Conservation (phyloP, 2,329 filamentous ascomycete species). For the Fusarium incarnatum region DNA sequence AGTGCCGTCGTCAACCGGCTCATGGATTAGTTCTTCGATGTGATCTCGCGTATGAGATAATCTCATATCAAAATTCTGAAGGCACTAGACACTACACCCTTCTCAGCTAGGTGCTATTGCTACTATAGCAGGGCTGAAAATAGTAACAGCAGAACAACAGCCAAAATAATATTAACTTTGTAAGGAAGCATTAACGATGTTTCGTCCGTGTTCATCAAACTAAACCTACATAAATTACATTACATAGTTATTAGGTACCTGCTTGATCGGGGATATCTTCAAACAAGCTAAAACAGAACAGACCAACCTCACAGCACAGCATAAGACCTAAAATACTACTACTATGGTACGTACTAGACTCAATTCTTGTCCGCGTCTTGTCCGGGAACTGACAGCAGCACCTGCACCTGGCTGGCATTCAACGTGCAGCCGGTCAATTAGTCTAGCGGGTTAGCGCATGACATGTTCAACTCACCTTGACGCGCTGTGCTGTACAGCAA, state of each 20-base stretch:
- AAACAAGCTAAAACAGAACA: constrained; percentile 29
- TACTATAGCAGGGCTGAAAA: constrained; percentile 35
- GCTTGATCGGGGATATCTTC: constrained; percentile 24
- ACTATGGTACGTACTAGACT: background rate
- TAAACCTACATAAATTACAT: constrained; percentile 3
- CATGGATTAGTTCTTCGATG: constrained; percentile 19
- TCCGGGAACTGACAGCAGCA: constrained; percentile 35
- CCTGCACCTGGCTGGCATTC: background rate
- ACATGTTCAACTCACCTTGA: constrained; percentile 20
- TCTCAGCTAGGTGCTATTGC: background rate
- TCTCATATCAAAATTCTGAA: constrained; percentile 17
- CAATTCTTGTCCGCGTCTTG: constrained; percentile 9
- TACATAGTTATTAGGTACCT: background rate
- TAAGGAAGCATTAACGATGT: constrained; percentile 1
- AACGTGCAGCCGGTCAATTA: constrained; percentile 39
- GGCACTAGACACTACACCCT: background rate
- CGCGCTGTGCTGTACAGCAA: background rate
- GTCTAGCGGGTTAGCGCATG: constrained; percentile 36
- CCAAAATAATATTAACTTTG: background rate
- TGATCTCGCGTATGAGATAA: constrained; percentile 39
- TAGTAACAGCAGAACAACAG: constrained; percentile 19
- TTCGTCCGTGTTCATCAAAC: constrained; percentile 20
- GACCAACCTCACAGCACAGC: background rate
- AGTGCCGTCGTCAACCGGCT: constrained; percentile 23
- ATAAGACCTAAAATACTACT: background rate